Evolutionary conservation across 2,329 filamentous ascomycete species (phyloP).

Genomic region (Cadophora gregata): DNA sequence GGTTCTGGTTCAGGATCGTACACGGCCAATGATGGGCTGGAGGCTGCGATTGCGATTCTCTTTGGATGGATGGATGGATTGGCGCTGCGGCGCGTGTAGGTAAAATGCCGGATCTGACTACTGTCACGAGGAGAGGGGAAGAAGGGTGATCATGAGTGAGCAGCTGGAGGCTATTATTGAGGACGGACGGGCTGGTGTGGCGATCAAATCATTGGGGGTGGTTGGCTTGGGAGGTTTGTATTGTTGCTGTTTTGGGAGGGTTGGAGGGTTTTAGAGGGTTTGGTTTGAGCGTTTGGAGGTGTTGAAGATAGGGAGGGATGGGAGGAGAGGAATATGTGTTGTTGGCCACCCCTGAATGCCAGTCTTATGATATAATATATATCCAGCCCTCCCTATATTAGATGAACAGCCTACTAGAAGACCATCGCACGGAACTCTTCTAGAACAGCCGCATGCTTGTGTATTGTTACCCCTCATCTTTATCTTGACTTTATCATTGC

Average conservation of each 20-base stretch:
- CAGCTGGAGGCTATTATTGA: constrained; percentile 16
- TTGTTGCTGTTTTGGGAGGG: not conserved
- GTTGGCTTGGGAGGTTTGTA: not conserved
- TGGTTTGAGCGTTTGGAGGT: not conserved
- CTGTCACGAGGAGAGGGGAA: not conserved
- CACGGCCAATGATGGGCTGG: constrained; percentile 29
- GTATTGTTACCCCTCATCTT: not conserved
- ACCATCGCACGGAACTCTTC: constrained; percentile 11
- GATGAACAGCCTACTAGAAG: too few relatives aligned
- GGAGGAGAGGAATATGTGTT: constrained; percentile 18
- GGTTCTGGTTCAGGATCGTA: constrained; percentile 27
- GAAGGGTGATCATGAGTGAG: too few relatives aligned
- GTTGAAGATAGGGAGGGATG: not conserved
- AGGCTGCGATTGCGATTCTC: constrained; percentile 28
- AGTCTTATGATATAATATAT: not conserved
- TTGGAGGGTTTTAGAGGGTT: not conserved
- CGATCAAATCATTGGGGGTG: not conserved
- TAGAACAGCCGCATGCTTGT: constrained; percentile 7
- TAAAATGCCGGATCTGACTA: constrained; percentile 10
- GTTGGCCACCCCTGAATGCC: constrained; percentile 11
- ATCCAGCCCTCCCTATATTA: constrained; percentile 6
- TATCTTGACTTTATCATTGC: not conserved
- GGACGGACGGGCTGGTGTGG: not conserved
- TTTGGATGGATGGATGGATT: too few relatives aligned
- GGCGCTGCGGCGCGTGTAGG: constrained; percentile 26